phyloP scores from a whole-genome alignment of 2,329 filamentous ascomycete genomes.

The Alternaria longipes region DNA sequence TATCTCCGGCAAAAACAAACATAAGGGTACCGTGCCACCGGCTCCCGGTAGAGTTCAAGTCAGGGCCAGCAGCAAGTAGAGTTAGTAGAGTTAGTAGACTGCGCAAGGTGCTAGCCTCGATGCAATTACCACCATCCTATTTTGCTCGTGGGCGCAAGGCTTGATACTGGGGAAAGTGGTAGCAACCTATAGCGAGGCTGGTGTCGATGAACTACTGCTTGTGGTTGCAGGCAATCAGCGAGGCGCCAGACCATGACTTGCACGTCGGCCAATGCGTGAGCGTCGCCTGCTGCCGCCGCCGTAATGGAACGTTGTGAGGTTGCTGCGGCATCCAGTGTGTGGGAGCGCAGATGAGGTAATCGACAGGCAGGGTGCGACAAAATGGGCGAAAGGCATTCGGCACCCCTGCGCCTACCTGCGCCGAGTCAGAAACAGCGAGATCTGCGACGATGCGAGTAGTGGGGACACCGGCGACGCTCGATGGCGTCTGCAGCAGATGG shows the following conservation, averaged over 20 bases:
- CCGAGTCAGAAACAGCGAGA: slow-evolving; percentile 46
- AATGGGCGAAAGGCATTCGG: slow-evolving; percentile 37
- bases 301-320: slow-evolving; percentile 45
- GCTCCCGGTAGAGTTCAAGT: slow-evolving; percentile 29
- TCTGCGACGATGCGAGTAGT: slow-evolving; percentile 40
- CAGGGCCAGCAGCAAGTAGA: neutral
- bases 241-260: slow-evolving; percentile 31
- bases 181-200: slow-evolving; percentile 26
- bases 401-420: slow-evolving; percentile 40
- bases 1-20: slow-evolving; percentile 33
- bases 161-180: slow-evolving; percentile 14
- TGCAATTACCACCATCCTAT: slow-evolving; percentile 18
- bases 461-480: slow-evolving; percentile 36
- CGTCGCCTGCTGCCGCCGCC: slow-evolving; percentile 25
- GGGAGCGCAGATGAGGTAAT: slow-evolving; percentile 40
- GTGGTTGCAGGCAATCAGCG: slow-evolving; percentile 15
- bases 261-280: slow-evolving; percentile 31
- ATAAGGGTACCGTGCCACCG: slow-evolving; percentile 42
- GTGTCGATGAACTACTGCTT: slow-evolving; percentile 15
- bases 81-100: neutral
- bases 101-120: slow-evolving; percentile 22
- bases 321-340: slow-evolving; percentile 38
- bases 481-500: slow-evolving; percentile 42
- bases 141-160: slow-evolving; percentile 19
- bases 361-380: slow-evolving; percentile 24